Percentiles rank a stretch among this genome's conserved stretches.
Conservation (phyloP, 2,329 filamentous ascomycete genomes). For the Chaetomiaceae sp. region DNA sequence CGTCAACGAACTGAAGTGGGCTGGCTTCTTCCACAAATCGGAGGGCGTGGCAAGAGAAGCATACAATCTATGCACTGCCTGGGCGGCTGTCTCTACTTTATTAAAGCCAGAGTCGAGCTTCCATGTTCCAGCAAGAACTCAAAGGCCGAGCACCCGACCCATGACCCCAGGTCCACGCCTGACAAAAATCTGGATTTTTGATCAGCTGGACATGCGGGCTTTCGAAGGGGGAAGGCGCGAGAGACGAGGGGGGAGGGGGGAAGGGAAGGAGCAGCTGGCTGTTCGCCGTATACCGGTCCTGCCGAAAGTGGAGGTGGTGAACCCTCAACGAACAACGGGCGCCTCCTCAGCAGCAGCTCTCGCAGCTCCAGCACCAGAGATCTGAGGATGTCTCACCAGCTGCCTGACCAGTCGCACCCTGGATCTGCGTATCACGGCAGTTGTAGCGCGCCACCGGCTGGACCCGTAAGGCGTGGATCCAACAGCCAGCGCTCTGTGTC, state of each 20-base stretch:
- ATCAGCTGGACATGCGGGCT: conserved; percentile 6
- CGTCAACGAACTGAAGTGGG: not conserved
- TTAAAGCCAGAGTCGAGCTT: not conserved
- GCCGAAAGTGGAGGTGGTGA: conserved; percentile 10
- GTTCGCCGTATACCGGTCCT: conserved; percentile 1
- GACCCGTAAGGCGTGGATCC: conserved; percentile 1
- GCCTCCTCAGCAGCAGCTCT: not conserved
- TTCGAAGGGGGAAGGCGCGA: conserved; percentile 3
- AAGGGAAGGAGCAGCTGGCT: not conserved
- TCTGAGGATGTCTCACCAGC: no score
- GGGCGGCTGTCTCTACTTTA: not conserved
- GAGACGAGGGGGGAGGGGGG: conserved; percentile 7
- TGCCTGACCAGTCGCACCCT: not conserved
- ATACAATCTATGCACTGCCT: no score
- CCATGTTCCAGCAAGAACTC: no score
- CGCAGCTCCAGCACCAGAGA: not conserved
- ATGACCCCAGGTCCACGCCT: not conserved
- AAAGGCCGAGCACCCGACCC: no score
- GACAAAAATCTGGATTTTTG: not conserved
- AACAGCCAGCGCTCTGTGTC: not conserved
- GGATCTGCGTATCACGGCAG: conserved; percentile 2
- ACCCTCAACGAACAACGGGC: not conserved
- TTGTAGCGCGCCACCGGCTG: conserved; percentile 1
- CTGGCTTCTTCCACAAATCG: not conserved
- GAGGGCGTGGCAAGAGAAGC: not conserved